phyloP scores from a whole-genome alignment of 192 early-diverging fungal species.

The Rhizophagus clarus region DNA sequence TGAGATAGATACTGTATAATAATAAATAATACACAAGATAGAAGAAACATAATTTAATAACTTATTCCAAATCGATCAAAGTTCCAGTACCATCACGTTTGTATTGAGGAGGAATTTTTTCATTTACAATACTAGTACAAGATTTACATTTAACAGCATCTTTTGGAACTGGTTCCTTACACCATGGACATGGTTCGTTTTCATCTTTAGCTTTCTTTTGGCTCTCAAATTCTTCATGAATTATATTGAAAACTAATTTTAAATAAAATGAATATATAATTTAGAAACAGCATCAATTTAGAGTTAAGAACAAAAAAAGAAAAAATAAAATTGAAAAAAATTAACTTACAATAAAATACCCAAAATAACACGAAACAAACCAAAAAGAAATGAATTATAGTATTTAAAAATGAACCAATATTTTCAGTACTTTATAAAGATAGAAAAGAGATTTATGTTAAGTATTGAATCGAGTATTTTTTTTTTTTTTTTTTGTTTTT shows the following conservation, averaged over 20 bases:
- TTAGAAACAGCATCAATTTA: not conserved
- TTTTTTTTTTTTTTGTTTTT: too few species aligned
- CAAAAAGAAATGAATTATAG: constrained; percentile 38
- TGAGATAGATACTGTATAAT: too few species aligned
- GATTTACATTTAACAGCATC: constrained; percentile 47
- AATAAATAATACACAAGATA: too few species aligned
- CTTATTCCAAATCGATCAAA: constrained; percentile 8
- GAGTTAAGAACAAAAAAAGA: not conserved
- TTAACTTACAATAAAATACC: constrained; percentile 32
- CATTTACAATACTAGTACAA: constrained; percentile 45
- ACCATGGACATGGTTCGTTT: constrained; percentile 39
- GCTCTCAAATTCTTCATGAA: constrained; percentile 4
- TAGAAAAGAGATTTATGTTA: not conserved
- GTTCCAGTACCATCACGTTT: not conserved
- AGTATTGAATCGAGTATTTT: not conserved
- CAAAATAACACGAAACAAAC: constrained; percentile 40
- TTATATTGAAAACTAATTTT: not conserved
- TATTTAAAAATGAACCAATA: constrained; percentile 45
- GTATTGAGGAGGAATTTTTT: constrained; percentile 41
- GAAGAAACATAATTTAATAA: not conserved
- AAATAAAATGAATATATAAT: not conserved
- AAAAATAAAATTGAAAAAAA: not conserved
- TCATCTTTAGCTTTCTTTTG: not conserved
- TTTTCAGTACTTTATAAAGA: constrained; percentile 36
- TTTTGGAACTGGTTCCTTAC: constrained; percentile 38